phyloP scores from a whole-genome alignment of 1,284 basidiomycete species.

The Xanthoconium separans region DNA sequence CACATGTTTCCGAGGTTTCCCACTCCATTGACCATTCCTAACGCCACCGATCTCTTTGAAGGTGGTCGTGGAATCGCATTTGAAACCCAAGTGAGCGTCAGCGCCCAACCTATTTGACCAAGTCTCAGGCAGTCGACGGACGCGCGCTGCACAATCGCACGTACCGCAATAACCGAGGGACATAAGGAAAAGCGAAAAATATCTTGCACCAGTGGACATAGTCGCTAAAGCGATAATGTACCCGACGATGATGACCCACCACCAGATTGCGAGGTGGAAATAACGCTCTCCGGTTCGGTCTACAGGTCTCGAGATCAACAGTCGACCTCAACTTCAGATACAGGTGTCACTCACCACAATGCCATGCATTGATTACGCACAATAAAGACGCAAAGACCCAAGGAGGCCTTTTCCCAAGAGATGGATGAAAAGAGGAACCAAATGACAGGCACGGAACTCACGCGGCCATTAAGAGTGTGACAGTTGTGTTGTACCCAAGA shows the following conservation, averaged over 20 bases:
- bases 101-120: constrained; percentile 48
- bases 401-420: constrained; percentile 49
- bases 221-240: constrained; percentile 63
- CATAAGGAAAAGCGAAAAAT: constrained; percentile 68
- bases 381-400: constrained; percentile 31
- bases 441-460: constrained; percentile 36
- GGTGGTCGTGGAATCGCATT: constrained; percentile 65
- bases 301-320: constrained; percentile 16
- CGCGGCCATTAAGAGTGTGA: constrained; percentile 63
- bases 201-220: constrained; percentile 52
- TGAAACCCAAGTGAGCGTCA: constrained; percentile 62
- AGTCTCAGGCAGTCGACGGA: not conserved
- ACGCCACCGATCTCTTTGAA: constrained; percentile 51
- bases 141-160: constrained; percentile 16
- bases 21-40: constrained; percentile 36
- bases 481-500: constrained; percentile 60
- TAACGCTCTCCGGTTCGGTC: constrained; percentile 65
- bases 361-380: constrained; percentile 61
- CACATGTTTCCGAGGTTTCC: constrained; percentile 33
- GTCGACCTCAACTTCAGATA: not conserved
- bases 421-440: not conserved
- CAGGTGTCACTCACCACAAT: constrained; percentile 49
- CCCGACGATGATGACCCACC: constrained; percentile 60
- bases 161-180: constrained; percentile 52
- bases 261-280: constrained; percentile 61